phyloP scores from a whole-genome alignment of 2,329 filamentous ascomycete genomes.

The Dissoconium aciculare region DNA sequence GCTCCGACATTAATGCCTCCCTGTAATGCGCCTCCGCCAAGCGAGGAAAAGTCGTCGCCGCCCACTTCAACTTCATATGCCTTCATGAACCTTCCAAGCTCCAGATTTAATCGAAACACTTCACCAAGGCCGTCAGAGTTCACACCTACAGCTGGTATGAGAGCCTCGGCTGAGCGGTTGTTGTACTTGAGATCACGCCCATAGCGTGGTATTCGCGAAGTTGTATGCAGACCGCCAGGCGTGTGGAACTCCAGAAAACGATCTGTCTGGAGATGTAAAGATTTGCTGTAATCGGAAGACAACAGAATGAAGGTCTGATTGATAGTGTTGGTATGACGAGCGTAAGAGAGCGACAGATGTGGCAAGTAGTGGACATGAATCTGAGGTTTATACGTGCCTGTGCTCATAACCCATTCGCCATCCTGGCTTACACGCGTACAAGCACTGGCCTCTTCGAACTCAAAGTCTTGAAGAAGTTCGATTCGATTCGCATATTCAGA shows the following conservation, averaged over 20 bases:
- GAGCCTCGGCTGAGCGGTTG: slow-evolving; percentile 62
- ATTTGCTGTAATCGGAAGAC: slow-evolving; percentile 85
- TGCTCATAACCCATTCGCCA: slow-evolving; percentile 94
- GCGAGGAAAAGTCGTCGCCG: slow-evolving; percentile 54
- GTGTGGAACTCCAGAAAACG: slow-evolving; percentile 88
- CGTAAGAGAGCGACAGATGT: slow-evolving; percentile 83
- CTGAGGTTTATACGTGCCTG: slow-evolving; percentile 60
- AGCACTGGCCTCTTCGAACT: slow-evolving; percentile 87
- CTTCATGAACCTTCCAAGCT: slow-evolving; percentile 85
- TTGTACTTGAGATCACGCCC: slow-evolving; percentile 83
- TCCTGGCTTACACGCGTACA: slow-evolving; percentile 86
- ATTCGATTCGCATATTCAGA: slow-evolving; percentile 85
- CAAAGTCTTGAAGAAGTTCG: slow-evolving; percentile 91
- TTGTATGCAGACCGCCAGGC: slow-evolving; percentile 72
- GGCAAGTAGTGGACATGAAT: slow-evolving; percentile 94
- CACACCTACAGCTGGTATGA: slow-evolving; percentile 76
- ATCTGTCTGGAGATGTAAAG: slow-evolving; percentile 82
- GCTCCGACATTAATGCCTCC: slow-evolving; percentile 73
- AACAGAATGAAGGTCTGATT: slow-evolving; percentile 86
- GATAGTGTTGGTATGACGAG: slow-evolving; percentile 77
- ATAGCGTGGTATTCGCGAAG: slow-evolving; percentile 79
- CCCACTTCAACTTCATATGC: slow-evolving; percentile 86
- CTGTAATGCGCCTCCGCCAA: slow-evolving; percentile 61
- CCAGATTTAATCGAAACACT: slow-evolving; percentile 82
- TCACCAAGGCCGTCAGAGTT: slow-evolving; percentile 78